Conservation (phyloP, 2,329 filamentous ascomycete genomes). For the Diaporthe batatas region DNA sequence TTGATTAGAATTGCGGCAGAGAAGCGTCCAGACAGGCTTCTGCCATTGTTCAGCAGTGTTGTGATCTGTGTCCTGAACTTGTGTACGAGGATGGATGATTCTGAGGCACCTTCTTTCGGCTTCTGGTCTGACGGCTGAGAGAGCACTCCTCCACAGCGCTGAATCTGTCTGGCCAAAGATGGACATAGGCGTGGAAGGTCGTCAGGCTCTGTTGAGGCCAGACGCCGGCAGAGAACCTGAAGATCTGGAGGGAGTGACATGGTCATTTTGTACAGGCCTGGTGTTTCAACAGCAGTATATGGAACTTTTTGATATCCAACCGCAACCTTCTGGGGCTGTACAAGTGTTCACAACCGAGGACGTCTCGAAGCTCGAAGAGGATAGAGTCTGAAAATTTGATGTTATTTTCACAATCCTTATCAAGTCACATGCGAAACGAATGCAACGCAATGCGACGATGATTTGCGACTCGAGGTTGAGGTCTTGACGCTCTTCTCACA, state of each 20-base stretch:
- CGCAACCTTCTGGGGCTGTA: background rate
- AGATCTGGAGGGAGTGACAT: slow-evolving; percentile 69
- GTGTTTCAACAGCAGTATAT: slow-evolving; percentile 12
- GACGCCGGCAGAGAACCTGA: slow-evolving; percentile 74
- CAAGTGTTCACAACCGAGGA: background rate
- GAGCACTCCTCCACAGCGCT: slow-evolving; percentile 71
- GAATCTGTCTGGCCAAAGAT: slow-evolving; percentile 72
- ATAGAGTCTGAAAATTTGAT: background rate
- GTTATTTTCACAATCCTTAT: background rate
- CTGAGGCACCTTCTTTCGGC: slow-evolving; percentile 71
- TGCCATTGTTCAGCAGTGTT: slow-evolving; percentile 80
- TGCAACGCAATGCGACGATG: background rate
- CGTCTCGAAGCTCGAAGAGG: background rate
- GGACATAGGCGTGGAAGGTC: slow-evolving; percentile 82
- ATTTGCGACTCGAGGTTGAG: background rate
- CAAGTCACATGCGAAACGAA: background rate
- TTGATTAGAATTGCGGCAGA: slow-evolving; percentile 84
- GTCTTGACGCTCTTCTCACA: slow-evolving; percentile 13
- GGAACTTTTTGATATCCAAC: slow-evolving; percentile 4
- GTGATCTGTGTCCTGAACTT: slow-evolving; percentile 85
- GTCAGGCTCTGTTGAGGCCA: slow-evolving; percentile 78
- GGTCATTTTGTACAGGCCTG: slow-evolving; percentile 12
- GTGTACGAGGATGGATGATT: slow-evolving; percentile 79
- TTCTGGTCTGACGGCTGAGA: slow-evolving; percentile 73
- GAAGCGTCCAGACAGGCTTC: slow-evolving; percentile 80